These are phyloP conservation scores for Theileria annulata DNA, from an alignment of 169 alveolate species.

Conservation along the genomic window DNA sequence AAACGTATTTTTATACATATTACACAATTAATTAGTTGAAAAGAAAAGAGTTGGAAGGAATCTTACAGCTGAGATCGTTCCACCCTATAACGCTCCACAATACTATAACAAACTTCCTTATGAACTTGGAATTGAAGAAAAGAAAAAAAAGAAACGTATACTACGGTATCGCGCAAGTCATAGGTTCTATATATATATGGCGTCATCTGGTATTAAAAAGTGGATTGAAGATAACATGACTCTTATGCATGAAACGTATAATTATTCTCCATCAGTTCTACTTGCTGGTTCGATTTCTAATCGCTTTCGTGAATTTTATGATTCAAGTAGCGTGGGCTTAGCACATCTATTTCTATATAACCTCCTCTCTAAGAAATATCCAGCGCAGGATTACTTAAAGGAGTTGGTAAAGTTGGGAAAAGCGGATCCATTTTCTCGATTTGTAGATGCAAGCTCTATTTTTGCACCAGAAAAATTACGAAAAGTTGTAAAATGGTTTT, in stretches of 20 bases:
- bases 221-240: conserved; percentile 49
- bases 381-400: conserved; percentile 57
- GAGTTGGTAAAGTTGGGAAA: conserved; percentile 58
- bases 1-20: conserved; percentile 14
- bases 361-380: conserved; percentile 39
- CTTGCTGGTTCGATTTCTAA: conserved; percentile 50
- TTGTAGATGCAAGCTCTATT: conserved; percentile 72
- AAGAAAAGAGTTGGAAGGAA: conserved; percentile 10
- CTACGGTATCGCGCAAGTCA: background rate
- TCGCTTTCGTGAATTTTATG: conserved; percentile 36
- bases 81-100: conserved; percentile 1
- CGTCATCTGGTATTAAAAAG: conserved; percentile 56
- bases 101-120: conserved; percentile 9
- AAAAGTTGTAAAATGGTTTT: conserved; percentile 63
- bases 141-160: background rate
- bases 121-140: conserved; percentile 4
- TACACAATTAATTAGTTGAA: conserved; percentile 10
- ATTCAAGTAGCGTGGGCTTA: conserved; percentile 36
- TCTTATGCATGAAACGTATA: conserved; percentile 36
- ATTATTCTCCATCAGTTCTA: conserved; percentile 55
- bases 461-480: conserved; percentile 74
- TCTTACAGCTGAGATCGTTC: conserved; percentile 18
- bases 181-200: conserved; percentile 56
- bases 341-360: conserved; percentile 59
- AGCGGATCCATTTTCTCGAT: conserved; percentile 63